These are phyloP conservation scores for Paramecium primaurelia DNA, from an alignment of 73 alveolate genomes.

Conservation along the genomic window DNA sequence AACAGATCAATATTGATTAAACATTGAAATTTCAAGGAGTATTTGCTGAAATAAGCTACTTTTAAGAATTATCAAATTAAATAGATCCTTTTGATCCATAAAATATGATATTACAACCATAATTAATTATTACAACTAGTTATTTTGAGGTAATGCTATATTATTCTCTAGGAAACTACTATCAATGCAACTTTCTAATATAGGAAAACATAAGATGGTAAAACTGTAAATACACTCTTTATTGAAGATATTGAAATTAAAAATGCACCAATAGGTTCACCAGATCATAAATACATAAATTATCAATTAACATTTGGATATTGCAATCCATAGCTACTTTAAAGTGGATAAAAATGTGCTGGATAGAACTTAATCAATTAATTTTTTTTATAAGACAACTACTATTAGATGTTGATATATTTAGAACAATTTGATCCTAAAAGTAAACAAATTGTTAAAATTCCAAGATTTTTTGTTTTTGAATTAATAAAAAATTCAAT, in stretches of 20 bases:
- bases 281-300: neutral
- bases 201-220: neutral
- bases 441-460: neutral
- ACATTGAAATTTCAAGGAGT: neutral
- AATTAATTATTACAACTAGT: neutral
- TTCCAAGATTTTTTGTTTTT: neutral
- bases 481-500: neutral
- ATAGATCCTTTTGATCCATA: slow-evolving; percentile 38
- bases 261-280: neutral
- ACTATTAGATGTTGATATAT: neutral
- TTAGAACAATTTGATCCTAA: neutral
- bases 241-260: neutral
- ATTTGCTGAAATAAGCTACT: neutral
- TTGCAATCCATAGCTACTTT: neutral
- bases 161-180: neutral
- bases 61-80: neutral
- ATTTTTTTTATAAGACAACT: neutral
- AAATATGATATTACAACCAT: neutral
- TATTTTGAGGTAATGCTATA: neutral
- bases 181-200: neutral
- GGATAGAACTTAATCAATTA: neutral
- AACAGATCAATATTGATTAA: neutral
- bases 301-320: neutral
- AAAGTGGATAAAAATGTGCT: neutral
- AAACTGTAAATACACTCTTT: neutral